Conservation (phyloP, 2,329 filamentous ascomycete genomes). For the Aspergillus latus region DNA sequence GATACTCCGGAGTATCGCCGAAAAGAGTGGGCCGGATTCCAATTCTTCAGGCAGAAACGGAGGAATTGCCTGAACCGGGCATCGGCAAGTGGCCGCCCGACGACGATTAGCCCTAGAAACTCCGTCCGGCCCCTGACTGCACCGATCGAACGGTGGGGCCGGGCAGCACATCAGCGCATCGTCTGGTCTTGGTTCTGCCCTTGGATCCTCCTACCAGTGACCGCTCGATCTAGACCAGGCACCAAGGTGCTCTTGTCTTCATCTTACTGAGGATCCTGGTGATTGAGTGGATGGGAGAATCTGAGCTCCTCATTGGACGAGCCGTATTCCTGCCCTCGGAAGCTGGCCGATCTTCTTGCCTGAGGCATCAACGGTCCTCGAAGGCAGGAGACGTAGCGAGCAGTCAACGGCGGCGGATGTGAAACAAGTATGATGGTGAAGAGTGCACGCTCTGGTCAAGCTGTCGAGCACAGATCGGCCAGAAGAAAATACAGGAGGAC, state of each 20-base stretch:
- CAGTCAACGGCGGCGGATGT: too few relatives aligned
- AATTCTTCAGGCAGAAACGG: neutral
- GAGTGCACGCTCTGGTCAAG: too few relatives aligned
- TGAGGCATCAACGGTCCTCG: neutral
- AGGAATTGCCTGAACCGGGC: neutral
- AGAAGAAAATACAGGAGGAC: too few relatives aligned
- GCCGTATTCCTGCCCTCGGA: too few relatives aligned
- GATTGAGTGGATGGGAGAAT: neutral
- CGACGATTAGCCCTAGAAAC: neutral
- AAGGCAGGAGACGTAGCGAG: too few relatives aligned
- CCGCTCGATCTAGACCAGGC: neutral
- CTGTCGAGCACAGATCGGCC: too few relatives aligned
- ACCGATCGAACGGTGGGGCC: conserved; percentile 9
- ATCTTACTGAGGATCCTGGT: too few relatives aligned
- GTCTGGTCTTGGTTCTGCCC: neutral
- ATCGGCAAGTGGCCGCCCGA: neutral
- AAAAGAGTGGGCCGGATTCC: neutral
- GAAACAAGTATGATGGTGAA: too few relatives aligned
- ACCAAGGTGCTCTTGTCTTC: too few relatives aligned
- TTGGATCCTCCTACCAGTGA: too few relatives aligned
- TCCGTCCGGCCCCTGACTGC: neutral
- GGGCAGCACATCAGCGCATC: neutral
- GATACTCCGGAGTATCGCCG: neutral
- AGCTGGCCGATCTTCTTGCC: too few relatives aligned
- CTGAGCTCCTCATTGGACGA: too few relatives aligned